These are phyloP conservation scores for Schrenkiella parvula DNA, from an alignment of 345 rosid species.

Conservation along the genomic window DNA sequence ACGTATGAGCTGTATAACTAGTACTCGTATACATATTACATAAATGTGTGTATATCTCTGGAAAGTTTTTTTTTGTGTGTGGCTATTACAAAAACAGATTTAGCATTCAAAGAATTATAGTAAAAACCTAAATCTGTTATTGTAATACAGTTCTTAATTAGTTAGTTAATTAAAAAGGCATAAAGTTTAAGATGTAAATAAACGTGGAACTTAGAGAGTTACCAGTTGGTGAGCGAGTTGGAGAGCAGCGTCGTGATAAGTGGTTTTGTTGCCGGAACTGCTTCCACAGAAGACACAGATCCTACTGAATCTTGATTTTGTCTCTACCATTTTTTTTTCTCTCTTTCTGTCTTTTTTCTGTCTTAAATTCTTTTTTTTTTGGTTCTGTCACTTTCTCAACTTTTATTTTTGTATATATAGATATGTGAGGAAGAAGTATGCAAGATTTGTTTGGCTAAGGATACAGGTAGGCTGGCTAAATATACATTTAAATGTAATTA, in stretches of 20 bases:
- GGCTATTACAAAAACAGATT: not conserved
- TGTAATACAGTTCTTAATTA: not conserved
- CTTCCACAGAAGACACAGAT: conserved; percentile 39
- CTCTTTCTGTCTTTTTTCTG: conserved; percentile 23
- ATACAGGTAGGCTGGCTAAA: conserved; percentile 25
- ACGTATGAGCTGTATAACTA: not conserved
- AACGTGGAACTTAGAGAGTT: not conserved
- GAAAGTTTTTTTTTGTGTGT: not conserved
- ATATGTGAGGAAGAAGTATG: conserved; percentile 15
- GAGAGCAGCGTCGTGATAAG: conserved; percentile 37
- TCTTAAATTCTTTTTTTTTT: not conserved
- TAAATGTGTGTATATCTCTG: not conserved
- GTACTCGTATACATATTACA: not conserved
- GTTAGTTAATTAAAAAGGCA: not conserved
- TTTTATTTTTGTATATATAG: not conserved
- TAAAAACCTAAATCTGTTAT: not conserved
- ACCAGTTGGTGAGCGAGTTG: conserved; percentile 32
- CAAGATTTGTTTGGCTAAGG: conserved; percentile 14
- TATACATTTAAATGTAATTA: conserved; percentile 4
- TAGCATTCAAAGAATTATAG: not conserved
- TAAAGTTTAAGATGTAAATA: not conserved
- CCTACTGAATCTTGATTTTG: conserved; percentile 33
- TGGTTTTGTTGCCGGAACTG: conserved; percentile 34
- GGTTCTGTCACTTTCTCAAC: conserved; percentile 27
- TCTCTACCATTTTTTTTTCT: conserved; percentile 26